These are phyloP conservation scores for Talinum fruticosum DNA, from an alignment of 148 eudicot species.

Conservation along the genomic window DNA sequence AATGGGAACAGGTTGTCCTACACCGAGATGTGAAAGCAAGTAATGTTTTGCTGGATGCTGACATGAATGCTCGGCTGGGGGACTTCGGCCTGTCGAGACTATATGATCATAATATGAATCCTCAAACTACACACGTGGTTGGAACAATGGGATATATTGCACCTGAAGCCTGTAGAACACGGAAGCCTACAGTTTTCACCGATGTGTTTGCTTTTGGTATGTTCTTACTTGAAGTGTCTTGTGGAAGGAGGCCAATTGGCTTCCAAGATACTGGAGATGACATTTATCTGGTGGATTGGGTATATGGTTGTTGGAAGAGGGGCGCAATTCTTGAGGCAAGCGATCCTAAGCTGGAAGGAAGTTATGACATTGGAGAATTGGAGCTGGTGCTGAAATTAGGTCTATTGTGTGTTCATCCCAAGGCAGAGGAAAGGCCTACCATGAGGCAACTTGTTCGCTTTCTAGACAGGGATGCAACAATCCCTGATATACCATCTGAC, in stretches of 20 bases:
- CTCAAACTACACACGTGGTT: slow-evolving; percentile 31
- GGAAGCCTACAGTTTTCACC: slow-evolving; percentile 24
- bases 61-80: slow-evolving; percentile 37
- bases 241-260: slow-evolving; percentile 39
- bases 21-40: slow-evolving; percentile 40
- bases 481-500: slow-evolving; percentile 19
- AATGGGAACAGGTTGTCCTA: slow-evolving; percentile 35
- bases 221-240: slow-evolving; percentile 33
- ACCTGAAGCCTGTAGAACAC: slow-evolving; percentile 30
- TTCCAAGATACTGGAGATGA: background rate
- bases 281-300: slow-evolving; percentile 23
- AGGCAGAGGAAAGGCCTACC: slow-evolving; percentile 27
- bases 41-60: slow-evolving; percentile 31
- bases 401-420: slow-evolving; percentile 29
- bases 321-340: slow-evolving; percentile 22
- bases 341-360: slow-evolving; percentile 26
- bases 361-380: slow-evolving; percentile 26
- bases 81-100: slow-evolving; percentile 42
- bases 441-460: slow-evolving; percentile 34
- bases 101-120: slow-evolving; percentile 25
- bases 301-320: slow-evolving; percentile 20
- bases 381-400: slow-evolving; percentile 32
- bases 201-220: slow-evolving; percentile 38
- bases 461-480: slow-evolving; percentile 6
- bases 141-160: slow-evolving; percentile 43